Percentiles rank a stretch among this genome's conserved stretches.
Evolutionary conservation across 2,329 filamentous ascomycete genomes (phyloP).

Genomic region (Rugonectria rugulosa): DNA sequence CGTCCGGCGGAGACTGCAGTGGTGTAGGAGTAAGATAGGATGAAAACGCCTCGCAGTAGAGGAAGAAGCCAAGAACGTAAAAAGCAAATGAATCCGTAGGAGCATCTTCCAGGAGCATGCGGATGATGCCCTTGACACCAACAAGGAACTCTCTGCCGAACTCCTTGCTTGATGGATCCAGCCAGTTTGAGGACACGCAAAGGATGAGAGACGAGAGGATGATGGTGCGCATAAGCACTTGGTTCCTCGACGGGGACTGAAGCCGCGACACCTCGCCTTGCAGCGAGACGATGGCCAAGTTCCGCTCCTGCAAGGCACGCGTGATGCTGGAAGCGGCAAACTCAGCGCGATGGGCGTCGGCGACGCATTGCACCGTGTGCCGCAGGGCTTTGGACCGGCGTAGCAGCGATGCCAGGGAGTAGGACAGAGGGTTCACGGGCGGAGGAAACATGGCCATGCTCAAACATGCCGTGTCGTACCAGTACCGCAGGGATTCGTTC

Average conservation of each 20-base stretch:
- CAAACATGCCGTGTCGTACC: conserved; percentile 2
- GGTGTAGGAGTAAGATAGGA: background rate
- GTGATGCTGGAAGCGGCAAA: background rate
- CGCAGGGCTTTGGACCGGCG: background rate
- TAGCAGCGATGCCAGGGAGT: background rate
- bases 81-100: background rate
- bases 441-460: conserved; percentile 1
- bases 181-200: background rate
- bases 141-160: background rate
- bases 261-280: background rate
- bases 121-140: background rate
- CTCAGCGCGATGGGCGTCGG: background rate
- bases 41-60: background rate
- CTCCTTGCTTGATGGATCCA: background rate
- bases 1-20: background rate
- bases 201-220: background rate
- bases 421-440: background rate
- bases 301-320: background rate
- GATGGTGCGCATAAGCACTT: background rate
- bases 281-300: background rate
- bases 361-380: background rate
- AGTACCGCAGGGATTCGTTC: background rate
- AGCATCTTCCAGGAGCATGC: background rate
- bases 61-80: background rate
- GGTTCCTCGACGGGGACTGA: background rate